These are phyloP conservation scores for Orbilia oligospora DNA, from an alignment of 2,329 filamentous ascomycete genomes.

Conservation along the genomic window DNA sequence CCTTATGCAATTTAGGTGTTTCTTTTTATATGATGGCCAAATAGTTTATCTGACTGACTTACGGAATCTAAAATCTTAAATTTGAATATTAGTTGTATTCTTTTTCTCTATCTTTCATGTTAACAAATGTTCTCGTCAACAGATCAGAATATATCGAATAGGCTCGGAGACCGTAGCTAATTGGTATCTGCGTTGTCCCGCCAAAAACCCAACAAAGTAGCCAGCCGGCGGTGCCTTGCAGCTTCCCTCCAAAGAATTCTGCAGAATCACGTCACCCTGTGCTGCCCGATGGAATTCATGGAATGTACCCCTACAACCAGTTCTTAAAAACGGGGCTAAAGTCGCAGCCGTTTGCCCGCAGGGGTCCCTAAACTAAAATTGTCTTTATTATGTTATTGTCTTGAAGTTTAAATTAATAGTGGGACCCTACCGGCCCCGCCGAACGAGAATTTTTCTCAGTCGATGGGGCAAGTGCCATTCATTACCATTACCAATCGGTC, in stretches of 20 bases:
- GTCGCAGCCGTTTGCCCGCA: background rate
- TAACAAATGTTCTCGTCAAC: too few relatives aligned
- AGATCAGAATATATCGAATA: background rate
- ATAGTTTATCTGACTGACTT: too few relatives aligned
- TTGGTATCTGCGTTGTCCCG: background rate
- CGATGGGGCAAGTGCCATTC: background rate
- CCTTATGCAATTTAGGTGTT: too few relatives aligned
- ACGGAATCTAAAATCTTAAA: too few relatives aligned
- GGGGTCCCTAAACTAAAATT: background rate
- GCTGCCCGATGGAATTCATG: background rate
- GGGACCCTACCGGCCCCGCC: conserved; percentile 9
- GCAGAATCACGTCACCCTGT: conserved; percentile 16
- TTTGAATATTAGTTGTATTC: too few relatives aligned
- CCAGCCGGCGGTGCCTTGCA: background rate
- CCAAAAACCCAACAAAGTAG: conserved; percentile 3
- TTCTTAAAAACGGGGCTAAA: background rate
- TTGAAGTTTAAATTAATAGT: conserved; percentile 4
- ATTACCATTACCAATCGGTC: conserved; percentile 26
- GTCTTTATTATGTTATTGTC: background rate
- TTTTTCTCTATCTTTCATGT: too few relatives aligned
- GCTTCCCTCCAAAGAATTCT: background rate
- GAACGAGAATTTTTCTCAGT: conserved; percentile 13
- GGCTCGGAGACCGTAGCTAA: background rate
- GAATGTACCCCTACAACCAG: background rate
- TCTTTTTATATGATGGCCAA: too few relatives aligned